A percentile compares a stretch with the other conserved stretches of the same genome.
Conservation (phyloP, 805 yeast species). For the Sungouiozyma intestinalis region DNA sequence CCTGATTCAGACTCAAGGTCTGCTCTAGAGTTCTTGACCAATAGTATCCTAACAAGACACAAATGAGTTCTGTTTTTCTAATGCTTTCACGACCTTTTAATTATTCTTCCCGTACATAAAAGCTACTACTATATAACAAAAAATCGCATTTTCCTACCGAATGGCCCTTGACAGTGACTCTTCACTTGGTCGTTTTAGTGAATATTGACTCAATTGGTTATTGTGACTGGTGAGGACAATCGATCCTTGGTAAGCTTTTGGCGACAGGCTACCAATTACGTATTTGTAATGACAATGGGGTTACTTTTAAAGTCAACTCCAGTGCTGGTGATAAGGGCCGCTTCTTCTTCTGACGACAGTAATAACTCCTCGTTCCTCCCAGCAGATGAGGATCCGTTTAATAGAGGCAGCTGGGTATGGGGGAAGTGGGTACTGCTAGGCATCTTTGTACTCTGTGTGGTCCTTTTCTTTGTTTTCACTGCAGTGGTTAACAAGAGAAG, state of each 20-base stretch:
- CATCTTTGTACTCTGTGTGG: constrained; percentile 40
- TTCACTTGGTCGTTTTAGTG: too few relatives aligned
- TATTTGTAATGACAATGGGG: not conserved
- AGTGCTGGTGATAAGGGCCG: constrained; percentile 1
- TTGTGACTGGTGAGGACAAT: too few relatives aligned
- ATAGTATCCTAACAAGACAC: constrained; percentile 69
- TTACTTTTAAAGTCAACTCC: not conserved
- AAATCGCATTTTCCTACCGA: not conserved
- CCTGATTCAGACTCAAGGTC: constrained; percentile 87
- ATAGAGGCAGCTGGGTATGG: constrained; percentile 21
- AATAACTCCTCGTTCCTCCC: not conserved
- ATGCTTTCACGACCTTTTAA: not conserved
- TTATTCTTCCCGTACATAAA: not conserved
- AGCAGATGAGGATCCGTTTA: constrained; percentile 12
- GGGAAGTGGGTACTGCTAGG: constrained; percentile 62
- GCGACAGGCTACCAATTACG: too few relatives aligned
- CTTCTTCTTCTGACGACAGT: not conserved
- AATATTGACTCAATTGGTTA: too few relatives aligned
- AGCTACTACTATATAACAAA: not conserved
- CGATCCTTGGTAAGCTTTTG: too few relatives aligned
- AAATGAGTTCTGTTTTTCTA: constrained; percentile 33
- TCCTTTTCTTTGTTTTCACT: constrained; percentile 40
- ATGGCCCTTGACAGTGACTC: not conserved
- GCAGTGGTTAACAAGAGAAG: constrained; percentile 47
- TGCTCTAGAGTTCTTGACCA: constrained; percentile 77